A percentile compares a stretch with the other conserved stretches of the same genome.
Evolutionary conservation across 2,329 filamentous ascomycete genomes (phyloP).

Genomic region (Tolypocladium capitatum): DNA sequence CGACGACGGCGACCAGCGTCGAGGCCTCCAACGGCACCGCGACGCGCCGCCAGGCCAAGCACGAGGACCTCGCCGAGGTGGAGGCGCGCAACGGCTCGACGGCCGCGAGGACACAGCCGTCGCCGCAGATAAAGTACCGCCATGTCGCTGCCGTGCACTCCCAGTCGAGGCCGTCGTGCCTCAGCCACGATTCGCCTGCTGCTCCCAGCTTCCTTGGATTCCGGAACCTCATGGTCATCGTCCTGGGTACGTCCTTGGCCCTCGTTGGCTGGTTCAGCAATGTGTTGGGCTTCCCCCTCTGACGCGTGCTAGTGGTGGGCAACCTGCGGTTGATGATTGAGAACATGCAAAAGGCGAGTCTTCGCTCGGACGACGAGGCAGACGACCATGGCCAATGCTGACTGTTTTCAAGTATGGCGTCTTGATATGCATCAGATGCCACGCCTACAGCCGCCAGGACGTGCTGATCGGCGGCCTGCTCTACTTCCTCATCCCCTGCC

Average conservation of each 20-base stretch:
- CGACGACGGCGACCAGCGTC: conserved; percentile 24
- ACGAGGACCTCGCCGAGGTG: conserved; percentile 12
- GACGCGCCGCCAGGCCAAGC: conserved; percentile 10
- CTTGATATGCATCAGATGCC: conserved; percentile 79
- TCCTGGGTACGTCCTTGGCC: conserved; percentile 49
- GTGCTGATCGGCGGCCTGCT: conserved; percentile 61
- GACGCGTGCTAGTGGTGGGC: conserved; percentile 55
- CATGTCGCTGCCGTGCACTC: conserved; percentile 85
- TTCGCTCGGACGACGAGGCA: background rate
- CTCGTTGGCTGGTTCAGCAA: background rate
- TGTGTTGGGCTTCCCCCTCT: conserved; percentile 3
- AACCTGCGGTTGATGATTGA: conserved; percentile 92
- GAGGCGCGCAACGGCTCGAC: conserved; percentile 11
- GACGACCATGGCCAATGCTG: background rate
- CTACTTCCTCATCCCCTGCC: conserved; percentile 79
- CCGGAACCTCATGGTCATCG: conserved; percentile 89
- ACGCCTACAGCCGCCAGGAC: conserved; percentile 73
- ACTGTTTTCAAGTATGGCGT: conserved; percentile 64
- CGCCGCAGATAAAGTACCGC: conserved; percentile 55
- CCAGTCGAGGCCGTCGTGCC: conserved; percentile 55
- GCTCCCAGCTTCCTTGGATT: conserved; percentile 86
- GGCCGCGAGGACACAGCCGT: conserved; percentile 8
- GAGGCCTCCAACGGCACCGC: conserved; percentile 16
- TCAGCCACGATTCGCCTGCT: conserved; percentile 67
- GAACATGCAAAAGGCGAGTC: conserved; percentile 75